phyloP scores from a whole-genome alignment of 2,329 filamentous ascomycete species.

The Reticulascus tulasneorum region DNA sequence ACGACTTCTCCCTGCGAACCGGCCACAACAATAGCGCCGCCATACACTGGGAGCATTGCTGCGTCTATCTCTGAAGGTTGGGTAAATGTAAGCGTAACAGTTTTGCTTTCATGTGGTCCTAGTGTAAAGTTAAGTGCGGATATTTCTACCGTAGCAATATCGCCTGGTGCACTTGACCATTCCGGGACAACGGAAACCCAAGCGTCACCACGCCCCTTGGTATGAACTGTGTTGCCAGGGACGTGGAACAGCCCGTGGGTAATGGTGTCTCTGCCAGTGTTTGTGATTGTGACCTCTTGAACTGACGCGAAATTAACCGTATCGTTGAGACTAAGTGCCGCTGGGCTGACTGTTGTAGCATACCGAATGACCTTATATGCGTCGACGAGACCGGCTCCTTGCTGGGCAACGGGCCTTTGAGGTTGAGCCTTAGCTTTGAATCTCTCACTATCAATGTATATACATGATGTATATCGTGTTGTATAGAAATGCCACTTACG shows the following conservation, averaged over 20 bases:
- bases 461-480: neutral
- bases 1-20: slow-evolving; percentile 5
- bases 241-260: slow-evolving; percentile 9
- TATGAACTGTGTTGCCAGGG: slow-evolving; percentile 3
- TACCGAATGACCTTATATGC: slow-evolving; percentile 11
- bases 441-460: neutral
- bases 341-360: slow-evolving; percentile 1
- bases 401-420: slow-evolving; percentile 4
- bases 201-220: slow-evolving; percentile 5
- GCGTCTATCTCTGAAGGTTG: slow-evolving; percentile 2
- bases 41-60: slow-evolving; percentile 3
- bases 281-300: slow-evolving; percentile 3
- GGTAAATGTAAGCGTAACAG: neutral
- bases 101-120: neutral
- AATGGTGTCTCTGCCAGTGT: slow-evolving; percentile 1
- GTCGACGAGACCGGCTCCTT: slow-evolving; percentile 12
- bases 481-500: slow-evolving; percentile 1
- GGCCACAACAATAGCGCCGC: slow-evolving; percentile 3
- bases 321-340: slow-evolving; percentile 12
- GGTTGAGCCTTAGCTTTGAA: neutral
- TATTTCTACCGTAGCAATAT: slow-evolving; percentile 3
- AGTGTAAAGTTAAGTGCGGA: slow-evolving; percentile 1
- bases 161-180: slow-evolving; percentile 1
- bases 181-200: neutral
- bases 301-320: slow-evolving; percentile 9